Conservation (phyloP, 1,139 yeast genomes). For the Geotrichum cucujoidarum region DNA sequence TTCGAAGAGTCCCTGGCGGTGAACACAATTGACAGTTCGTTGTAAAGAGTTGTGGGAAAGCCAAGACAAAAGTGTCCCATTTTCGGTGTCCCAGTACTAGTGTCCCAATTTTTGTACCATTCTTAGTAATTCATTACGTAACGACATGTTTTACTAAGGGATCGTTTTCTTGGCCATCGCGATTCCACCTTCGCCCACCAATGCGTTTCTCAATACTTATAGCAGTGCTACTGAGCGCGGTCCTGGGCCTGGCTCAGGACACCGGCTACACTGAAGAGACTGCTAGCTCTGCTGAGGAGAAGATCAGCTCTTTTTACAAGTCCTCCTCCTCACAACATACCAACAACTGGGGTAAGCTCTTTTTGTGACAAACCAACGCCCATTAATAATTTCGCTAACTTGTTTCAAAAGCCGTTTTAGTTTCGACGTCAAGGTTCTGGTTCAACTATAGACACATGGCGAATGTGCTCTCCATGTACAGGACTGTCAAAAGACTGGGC, state of each 20-base stretch:
- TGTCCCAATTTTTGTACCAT: too few species aligned
- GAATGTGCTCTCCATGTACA: constrained; percentile 84
- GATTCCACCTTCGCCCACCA: too few species aligned
- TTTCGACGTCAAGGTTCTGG: constrained; percentile 96
- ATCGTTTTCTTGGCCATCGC: too few species aligned
- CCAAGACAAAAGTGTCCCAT: too few species aligned
- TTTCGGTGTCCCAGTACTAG: too few species aligned
- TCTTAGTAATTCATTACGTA: too few species aligned
- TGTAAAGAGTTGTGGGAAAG: too few species aligned
- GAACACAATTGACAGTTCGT: too few species aligned
- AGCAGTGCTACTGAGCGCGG: constrained; percentile 10
- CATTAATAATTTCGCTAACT: not conserved
- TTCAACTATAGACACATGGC: constrained; percentile 98
- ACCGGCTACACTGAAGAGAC: not conserved
- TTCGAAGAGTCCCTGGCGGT: too few species aligned
- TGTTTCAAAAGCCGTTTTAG: constrained; percentile 62
- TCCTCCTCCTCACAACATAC: constrained; percentile 24
- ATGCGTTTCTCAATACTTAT: constrained; percentile 2
- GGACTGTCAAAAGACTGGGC: constrained; percentile 92
- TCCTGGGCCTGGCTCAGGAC: not conserved
- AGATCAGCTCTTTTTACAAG: constrained; percentile 5
- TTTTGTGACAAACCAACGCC: not conserved
- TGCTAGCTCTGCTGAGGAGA: not conserved
- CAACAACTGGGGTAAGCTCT: constrained; percentile 28
- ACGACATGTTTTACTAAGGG: too few species aligned